Conservation (phyloP, 345 rosid genomes). For the Gossypium raimondii region DNA sequence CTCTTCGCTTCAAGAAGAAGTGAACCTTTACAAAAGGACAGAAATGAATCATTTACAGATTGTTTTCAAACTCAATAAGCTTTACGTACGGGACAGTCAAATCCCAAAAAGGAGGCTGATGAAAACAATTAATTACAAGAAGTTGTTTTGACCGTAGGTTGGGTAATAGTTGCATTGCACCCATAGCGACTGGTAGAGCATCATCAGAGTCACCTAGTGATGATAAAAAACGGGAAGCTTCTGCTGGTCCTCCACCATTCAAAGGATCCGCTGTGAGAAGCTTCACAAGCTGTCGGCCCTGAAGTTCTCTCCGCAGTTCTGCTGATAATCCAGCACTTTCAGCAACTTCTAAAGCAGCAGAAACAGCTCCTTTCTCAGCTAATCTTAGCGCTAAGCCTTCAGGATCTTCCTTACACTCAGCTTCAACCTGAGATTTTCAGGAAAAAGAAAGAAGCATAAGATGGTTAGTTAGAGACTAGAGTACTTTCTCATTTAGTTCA, state of each 20-base stretch:
- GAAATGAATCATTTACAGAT: conserved; percentile 17
- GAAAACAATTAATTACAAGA: conserved; percentile 48
- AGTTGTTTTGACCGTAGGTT: conserved; percentile 96
- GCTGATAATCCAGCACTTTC: conserved; percentile 86
- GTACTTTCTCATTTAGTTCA: conserved; percentile 10
- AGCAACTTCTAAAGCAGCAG: conserved; percentile 96
- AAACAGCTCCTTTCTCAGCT: conserved; percentile 97
- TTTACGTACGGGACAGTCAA: conserved; percentile 3
- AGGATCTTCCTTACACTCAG: conserved; percentile 82
- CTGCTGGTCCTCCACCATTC: conserved; percentile 98
- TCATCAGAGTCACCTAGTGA: conserved; percentile 86
- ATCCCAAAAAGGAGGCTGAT: conserved; percentile 2
- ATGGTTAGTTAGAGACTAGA: neutral
- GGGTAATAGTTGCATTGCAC: conserved; percentile 95
- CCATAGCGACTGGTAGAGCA: conserved; percentile 94
- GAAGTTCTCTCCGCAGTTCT: conserved; percentile 88
- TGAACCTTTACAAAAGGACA: conserved; percentile 63
- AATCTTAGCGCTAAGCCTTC: conserved; percentile 95
- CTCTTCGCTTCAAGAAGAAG: conserved; percentile 87
- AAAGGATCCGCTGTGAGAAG: conserved; percentile 96
- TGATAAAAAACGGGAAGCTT: conserved; percentile 95
- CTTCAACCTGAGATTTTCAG: conserved; percentile 66
- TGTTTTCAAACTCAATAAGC: conserved; percentile 4
- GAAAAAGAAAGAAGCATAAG: conserved; percentile 18
- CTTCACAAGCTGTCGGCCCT: conserved; percentile 94